phyloP scores from a whole-genome alignment of 2,329 filamentous ascomycete genomes.

The Dactylellina drechsleri region DNA sequence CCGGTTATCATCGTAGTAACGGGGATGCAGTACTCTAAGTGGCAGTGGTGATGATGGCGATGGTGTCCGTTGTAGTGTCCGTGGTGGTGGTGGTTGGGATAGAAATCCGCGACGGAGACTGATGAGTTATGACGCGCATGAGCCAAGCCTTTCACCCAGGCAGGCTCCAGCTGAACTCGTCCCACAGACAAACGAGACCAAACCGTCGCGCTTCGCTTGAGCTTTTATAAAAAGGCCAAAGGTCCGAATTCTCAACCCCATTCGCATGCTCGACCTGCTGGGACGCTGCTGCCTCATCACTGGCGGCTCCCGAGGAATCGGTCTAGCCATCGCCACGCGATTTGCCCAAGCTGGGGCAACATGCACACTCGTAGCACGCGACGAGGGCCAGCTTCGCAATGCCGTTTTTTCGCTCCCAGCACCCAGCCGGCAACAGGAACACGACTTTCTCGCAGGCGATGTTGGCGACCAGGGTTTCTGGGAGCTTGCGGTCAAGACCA shows the following conservation, averaged over 20 bases:
- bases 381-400: constrained; percentile 63
- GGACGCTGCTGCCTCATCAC: constrained; percentile 69
- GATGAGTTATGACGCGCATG: constrained; percentile 39
- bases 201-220: too few species aligned
- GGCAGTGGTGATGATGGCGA: neutral
- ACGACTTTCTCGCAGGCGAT: constrained; percentile 56
- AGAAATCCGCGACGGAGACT: constrained; percentile 24
- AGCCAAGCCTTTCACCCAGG: constrained; percentile 27
- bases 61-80: neutral
- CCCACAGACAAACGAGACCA: too few species aligned
- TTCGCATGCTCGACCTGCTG: constrained; percentile 37
- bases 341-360: constrained; percentile 72
- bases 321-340: constrained; percentile 72
- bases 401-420: constrained; percentile 61
- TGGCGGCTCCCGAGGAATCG: constrained; percentile 77
- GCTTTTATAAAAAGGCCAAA: too few species aligned
- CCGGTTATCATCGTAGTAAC: constrained; percentile 71
- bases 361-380: constrained; percentile 72
- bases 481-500: constrained; percentile 58
- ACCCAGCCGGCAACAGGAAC: constrained; percentile 17
- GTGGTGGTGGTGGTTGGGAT: constrained; percentile 1
- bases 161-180: too few species aligned
- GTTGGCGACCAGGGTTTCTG: constrained; percentile 56
- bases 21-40: neutral
- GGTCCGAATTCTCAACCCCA: too few species aligned